A percentile compares a stretch with the other conserved stretches of the same genome.
phyloP scores from a whole-genome alignment of 2,329 filamentous ascomycete genomes.

The Whalleya microplaca region DNA sequence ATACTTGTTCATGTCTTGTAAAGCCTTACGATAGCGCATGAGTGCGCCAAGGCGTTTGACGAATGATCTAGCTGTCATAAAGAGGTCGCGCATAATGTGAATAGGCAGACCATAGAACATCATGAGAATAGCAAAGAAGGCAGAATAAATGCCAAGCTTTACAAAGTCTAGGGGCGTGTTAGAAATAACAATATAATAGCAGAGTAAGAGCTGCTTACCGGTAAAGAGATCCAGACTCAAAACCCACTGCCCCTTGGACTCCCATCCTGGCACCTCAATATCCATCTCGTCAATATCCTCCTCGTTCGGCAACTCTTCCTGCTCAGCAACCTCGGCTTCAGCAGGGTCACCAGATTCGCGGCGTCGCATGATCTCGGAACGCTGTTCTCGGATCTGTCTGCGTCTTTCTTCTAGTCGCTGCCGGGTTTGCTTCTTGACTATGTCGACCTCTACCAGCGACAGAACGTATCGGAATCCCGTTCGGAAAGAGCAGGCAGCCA shows the following conservation, averaged over 20 bases:
- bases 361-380: slow-evolving; percentile 54
- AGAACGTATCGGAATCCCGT: slow-evolving; percentile 79
- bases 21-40: slow-evolving; percentile 86
- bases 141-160: slow-evolving; percentile 85
- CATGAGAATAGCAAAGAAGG: slow-evolving; percentile 92
- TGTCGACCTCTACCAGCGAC: slow-evolving; percentile 74
- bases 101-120: slow-evolving; percentile 95
- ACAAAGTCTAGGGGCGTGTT: slow-evolving; percentile 69
- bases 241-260: slow-evolving; percentile 91
- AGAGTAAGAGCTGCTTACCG: slow-evolving; percentile 53
- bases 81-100: slow-evolving; percentile 94
- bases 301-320: slow-evolving; percentile 61
- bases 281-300: slow-evolving; percentile 91
- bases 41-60: slow-evolving; percentile 87
- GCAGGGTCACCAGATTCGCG: slow-evolving; percentile 51
- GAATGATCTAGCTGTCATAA: slow-evolving; percentile 91
- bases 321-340: slow-evolving; percentile 51
- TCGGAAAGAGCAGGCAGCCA: slow-evolving; percentile 78
- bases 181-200: slow-evolving; percentile 4
- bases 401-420: slow-evolving; percentile 70
- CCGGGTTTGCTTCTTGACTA: slow-evolving; percentile 74
- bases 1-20: slow-evolving; percentile 92
- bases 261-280: slow-evolving; percentile 94
- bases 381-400: slow-evolving; percentile 65
- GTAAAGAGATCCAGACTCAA: slow-evolving; percentile 85